Percentiles rank a stretch among this genome's conserved stretches.
Conservation (phyloP, 257 asterid genomes). For the Orobanche coerulescens region DNA sequence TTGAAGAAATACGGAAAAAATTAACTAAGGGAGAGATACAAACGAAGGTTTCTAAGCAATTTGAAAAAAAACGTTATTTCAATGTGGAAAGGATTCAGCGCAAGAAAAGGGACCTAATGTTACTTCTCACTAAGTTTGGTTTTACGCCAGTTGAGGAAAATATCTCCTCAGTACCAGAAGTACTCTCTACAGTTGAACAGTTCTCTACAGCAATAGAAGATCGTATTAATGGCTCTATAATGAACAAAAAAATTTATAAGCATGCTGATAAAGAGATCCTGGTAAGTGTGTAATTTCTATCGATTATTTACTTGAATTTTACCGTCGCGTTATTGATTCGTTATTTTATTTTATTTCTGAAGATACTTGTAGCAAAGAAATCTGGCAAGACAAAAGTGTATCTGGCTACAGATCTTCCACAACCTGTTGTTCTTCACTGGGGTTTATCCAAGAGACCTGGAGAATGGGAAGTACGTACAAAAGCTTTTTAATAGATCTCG, state of each 20-base stretch:
- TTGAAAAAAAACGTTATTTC: constrained; percentile 28
- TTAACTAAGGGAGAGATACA: constrained; percentile 57
- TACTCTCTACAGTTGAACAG: constrained; percentile 47
- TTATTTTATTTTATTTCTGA: constrained; percentile 15
- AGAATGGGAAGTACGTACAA: constrained; percentile 71
- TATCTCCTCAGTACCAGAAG: constrained; percentile 36
- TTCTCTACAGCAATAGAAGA: constrained; percentile 54
- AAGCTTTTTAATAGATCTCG: constrained; percentile 10
- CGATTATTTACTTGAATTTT: background rate
- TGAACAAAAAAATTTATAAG: constrained; percentile 48
- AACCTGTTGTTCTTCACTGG: constrained; percentile 88
- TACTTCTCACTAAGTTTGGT: constrained; percentile 50
- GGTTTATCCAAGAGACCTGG: constrained; percentile 77
- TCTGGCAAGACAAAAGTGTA: constrained; percentile 53
- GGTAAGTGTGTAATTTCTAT: constrained; percentile 38
- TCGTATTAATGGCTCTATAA: constrained; percentile 38
- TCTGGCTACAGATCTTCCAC: constrained; percentile 75
- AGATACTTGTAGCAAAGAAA: constrained; percentile 67
- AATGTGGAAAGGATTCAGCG: constrained; percentile 59
- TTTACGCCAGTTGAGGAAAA: constrained; percentile 33
- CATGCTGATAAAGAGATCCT: constrained; percentile 64
- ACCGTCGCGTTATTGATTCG: background rate
- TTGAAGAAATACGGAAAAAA: constrained; percentile 52
- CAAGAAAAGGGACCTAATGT: constrained; percentile 67
- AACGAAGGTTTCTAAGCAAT: constrained; percentile 54